Evolutionary conservation across 1,284 basidiomycete species (phyloP), one percentile per base, ranked within the genome.

Genomic region (Sutorius eximius): DNA sequence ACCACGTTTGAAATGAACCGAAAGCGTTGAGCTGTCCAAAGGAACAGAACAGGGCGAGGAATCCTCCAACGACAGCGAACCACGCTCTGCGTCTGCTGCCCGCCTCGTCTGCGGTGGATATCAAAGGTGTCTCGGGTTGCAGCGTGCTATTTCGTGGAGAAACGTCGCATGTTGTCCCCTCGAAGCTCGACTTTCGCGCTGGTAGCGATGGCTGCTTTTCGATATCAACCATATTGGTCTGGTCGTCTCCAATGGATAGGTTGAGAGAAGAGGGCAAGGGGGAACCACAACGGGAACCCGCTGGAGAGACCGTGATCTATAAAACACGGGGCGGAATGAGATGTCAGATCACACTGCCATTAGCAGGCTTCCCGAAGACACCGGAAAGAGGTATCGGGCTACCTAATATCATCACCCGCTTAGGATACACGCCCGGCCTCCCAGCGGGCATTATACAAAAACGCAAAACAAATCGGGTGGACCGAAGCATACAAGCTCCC

Each of bases 1-100:
- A 80, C 71, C 74, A 79, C 33, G 71, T 61, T 59, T 79, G 78
- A 53, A 75, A 79, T 29, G 70, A 69, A 11, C 68, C 68, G 10
- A 72, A 70, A 6, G 68, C 68, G 11, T 49, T 65, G 49, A 70
- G 59, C 30, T 63, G 71, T 27, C 68, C 68, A 51, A 70, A 70
- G 30, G 71, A 71, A 40, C 70, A 73, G 50, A 72, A 73, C 41
- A 73, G 60, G 16, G 70, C 64, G 30, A 73, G 56, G 52, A 72
- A 70, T 4, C 70, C 65, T 12, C 69, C 69, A 44, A 61, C 53
- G 56, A 70, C 66, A 7, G 64, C 55, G 20, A 71, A 18, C 69
- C 71, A 69, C 2, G 70, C 65, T 22, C 33, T 49, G n/a, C 37
- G 30, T 36, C 45, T 63, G 27, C 1, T 52, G 37, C n/a, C 24